A percentile compares a stretch with the other conserved stretches of the same genome.
Evolutionary conservation across 139 green algal genomes (phyloP).

Genomic region (Tetradesmus lagerheimii): DNA sequence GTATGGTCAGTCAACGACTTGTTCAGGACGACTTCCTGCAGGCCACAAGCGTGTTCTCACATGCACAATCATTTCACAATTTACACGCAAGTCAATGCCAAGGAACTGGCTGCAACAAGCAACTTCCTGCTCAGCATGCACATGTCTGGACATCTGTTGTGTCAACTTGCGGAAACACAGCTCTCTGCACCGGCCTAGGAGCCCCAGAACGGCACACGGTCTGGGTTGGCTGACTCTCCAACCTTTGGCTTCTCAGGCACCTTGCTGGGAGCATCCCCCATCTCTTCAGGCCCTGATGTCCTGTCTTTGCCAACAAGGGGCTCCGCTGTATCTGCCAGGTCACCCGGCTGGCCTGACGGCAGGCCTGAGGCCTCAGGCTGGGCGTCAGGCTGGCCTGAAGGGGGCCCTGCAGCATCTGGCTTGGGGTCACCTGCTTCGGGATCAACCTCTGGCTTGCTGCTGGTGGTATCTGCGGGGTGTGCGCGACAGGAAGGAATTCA

Average conservation of each 20-base stretch:
- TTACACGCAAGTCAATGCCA: too few relatives aligned
- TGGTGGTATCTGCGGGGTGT: neutral
- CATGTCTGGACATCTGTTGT: too few relatives aligned
- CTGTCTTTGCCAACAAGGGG: neutral
- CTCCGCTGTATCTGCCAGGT: neutral
- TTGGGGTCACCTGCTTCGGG: neutral
- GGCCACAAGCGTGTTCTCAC: too few relatives aligned
- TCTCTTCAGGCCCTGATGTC: constrained; percentile 1
- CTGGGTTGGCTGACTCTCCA: constrained; percentile 5
- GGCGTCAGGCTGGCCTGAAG: constrained; percentile 11
- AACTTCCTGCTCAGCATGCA: too few relatives aligned
- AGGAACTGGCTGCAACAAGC: too few relatives aligned
- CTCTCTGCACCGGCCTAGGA: too few relatives aligned
- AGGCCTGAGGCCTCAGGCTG: neutral
- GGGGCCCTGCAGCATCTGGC: neutral
- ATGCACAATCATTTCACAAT: too few relatives aligned
- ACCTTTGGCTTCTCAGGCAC: neutral
- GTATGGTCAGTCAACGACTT: too few relatives aligned
- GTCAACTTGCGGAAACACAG: too few relatives aligned
- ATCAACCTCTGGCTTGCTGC: neutral
- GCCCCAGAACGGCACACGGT: constrained; percentile 18
- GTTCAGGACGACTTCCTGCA: too few relatives aligned
- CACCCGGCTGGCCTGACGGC: neutral
- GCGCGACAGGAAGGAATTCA: neutral
- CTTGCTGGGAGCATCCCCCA: neutral